Evolutionary conservation across 1,284 basidiomycete genomes (phyloP).

Genomic region (Peniophora sp.): DNA sequence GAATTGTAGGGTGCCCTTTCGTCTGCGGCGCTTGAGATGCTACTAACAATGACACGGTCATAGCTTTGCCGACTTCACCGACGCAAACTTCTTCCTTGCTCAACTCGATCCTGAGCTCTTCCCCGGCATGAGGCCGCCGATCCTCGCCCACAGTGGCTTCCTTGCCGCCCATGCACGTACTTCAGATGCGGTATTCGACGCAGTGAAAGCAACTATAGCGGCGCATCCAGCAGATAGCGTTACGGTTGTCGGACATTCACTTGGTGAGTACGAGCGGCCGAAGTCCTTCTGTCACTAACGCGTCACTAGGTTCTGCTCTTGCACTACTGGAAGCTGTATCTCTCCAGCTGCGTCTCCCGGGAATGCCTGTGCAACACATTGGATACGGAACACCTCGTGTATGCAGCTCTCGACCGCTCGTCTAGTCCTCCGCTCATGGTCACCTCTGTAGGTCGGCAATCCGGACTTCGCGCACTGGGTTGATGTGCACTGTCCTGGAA

Average conservation of each 20-base stretch:
- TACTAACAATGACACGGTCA: not conserved
- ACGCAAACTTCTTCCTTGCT: conserved; percentile 36
- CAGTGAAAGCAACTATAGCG: conserved; percentile 25
- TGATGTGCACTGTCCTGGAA: conserved; percentile 5
- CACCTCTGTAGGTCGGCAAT: conserved; percentile 12
- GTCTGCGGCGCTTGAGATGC: not conserved
- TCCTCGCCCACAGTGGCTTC: conserved; percentile 56
- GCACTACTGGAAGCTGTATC: conserved; percentile 38
- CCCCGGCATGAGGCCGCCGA: conserved; percentile 40
- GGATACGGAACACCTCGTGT: conserved; percentile 29
- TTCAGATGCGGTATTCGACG: conserved; percentile 25
- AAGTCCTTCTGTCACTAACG: not conserved
- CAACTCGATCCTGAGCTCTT: conserved; percentile 40
- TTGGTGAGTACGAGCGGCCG: conserved; percentile 23
- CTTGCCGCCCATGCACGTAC: conserved; percentile 42
- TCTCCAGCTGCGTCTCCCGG: conserved; percentile 34
- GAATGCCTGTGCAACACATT: conserved; percentile 29
- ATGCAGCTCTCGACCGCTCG: conserved; percentile 7
- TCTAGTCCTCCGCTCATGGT: too few species aligned
- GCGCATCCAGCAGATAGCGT: conserved; percentile 21
- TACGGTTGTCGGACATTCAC: conserved; percentile 28
- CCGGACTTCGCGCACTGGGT: conserved; percentile 10
- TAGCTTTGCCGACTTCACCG: conserved; percentile 44
- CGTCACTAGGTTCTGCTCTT: conserved; percentile 31
- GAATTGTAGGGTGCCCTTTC: conserved; percentile 31